Conservation (phyloP, 2,329 filamentous ascomycete genomes). For the Trichoderma koningiopsis region DNA sequence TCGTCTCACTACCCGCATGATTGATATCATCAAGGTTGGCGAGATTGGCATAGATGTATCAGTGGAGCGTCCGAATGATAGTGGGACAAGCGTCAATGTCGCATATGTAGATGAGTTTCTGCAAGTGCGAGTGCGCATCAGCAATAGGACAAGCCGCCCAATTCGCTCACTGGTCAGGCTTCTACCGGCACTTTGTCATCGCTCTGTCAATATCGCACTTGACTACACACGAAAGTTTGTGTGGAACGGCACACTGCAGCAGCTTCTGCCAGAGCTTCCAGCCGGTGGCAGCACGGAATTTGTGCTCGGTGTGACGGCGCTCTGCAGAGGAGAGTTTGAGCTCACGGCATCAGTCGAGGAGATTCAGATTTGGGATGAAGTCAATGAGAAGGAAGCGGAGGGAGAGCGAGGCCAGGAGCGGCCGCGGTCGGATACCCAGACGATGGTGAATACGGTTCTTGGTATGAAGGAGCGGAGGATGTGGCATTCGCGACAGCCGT, state of each 20-base stretch:
- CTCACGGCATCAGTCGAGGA: constrained; percentile 81
- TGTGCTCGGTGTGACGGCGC: constrained; percentile 69
- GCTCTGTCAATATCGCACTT: constrained; percentile 70
- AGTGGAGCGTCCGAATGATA: constrained; percentile 42
- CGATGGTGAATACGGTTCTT: constrained; percentile 60
- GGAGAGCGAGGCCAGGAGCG: constrained; percentile 32
- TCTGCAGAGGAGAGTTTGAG: constrained; percentile 82
- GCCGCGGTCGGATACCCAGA: constrained; percentile 55
- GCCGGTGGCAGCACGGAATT: constrained; percentile 63
- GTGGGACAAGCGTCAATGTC: constrained; percentile 27
- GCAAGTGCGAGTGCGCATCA: constrained; percentile 69
- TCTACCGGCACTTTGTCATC: constrained; percentile 73
- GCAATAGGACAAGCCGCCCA: constrained; percentile 68
- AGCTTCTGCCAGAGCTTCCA: constrained; percentile 64
- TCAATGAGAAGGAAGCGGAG: constrained; percentile 22
- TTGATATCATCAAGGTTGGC: constrained; percentile 79
- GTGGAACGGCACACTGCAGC: constrained; percentile 84
- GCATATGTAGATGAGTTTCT: constrained; percentile 59
- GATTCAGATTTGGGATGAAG: constrained; percentile 55
- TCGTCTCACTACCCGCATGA: constrained; percentile 73
- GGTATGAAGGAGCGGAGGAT: constrained; percentile 63
- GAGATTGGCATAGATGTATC: constrained; percentile 71
- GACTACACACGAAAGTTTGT: constrained; percentile 81
- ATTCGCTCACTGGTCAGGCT: constrained; percentile 75
- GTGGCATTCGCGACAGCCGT: constrained; percentile 65